phyloP scores from a whole-genome alignment of 1,284 basidiomycete genomes.

The Cryptococcus sp. region DNA sequence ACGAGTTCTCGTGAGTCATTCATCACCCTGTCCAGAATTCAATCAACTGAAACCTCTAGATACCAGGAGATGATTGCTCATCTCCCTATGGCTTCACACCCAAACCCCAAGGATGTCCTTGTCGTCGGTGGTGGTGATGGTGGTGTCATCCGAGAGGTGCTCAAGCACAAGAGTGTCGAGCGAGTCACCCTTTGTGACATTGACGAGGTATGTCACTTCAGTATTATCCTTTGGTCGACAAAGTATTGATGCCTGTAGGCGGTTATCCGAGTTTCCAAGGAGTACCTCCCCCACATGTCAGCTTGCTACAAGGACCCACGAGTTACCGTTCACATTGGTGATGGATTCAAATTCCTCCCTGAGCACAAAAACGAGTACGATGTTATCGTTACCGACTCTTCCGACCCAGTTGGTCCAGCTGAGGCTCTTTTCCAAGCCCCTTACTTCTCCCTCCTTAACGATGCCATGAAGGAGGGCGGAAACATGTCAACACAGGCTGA shows the following conservation, averaged over 20 bases:
- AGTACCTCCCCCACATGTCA: conserved; percentile 93
- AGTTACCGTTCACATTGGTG: conserved; percentile 85
- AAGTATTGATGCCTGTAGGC: conserved; percentile 54
- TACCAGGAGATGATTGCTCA: conserved; percentile 99
- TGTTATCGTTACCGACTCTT: conserved; percentile 97
- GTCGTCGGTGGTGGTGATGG: conserved; percentile 97
- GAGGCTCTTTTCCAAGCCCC: conserved; percentile 93
- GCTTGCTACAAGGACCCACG: conserved; percentile 74
- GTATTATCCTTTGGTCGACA: background rate
- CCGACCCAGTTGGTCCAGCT: conserved; percentile 95
- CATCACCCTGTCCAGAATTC: background rate
- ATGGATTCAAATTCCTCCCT: conserved; percentile 95
- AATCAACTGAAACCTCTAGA: conserved; percentile 48
- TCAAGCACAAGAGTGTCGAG: conserved; percentile 90
- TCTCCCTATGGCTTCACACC: conserved; percentile 89
- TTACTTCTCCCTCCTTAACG: conserved; percentile 91
- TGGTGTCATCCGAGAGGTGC: conserved; percentile 92
- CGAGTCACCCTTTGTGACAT: conserved; percentile 96
- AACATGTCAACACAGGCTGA: conserved; percentile 96
- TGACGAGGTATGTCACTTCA: conserved; percentile 65
- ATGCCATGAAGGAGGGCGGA: conserved; percentile 83
- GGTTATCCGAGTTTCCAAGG: conserved; percentile 90
- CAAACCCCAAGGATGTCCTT: conserved; percentile 91
- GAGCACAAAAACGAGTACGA: conserved; percentile 89
- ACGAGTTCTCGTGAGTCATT: conserved; percentile 85